Percentiles rank a stretch among this genome's conserved stretches.
Evolutionary conservation across 2,329 filamentous ascomycete species (phyloP).

Genomic region (Neocatenulostroma microsporum): DNA sequence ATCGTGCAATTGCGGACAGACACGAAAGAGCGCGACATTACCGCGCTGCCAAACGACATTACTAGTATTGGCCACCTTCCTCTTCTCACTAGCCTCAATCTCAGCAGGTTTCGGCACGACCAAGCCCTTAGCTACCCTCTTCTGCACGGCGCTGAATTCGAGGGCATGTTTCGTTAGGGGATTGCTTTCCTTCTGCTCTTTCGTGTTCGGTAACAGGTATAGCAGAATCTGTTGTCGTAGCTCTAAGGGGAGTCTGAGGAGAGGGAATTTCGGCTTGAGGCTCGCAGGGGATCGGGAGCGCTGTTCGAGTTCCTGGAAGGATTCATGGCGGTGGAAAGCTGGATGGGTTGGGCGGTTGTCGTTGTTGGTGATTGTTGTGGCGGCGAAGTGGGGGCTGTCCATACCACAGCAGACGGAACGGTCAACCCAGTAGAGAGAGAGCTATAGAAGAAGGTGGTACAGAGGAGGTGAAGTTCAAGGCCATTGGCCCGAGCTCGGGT

Average conservation of each 20-base stretch:
- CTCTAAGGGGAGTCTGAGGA: slow-evolving; percentile 37
- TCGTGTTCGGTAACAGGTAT: slow-evolving; percentile 37
- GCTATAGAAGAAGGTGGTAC: no score
- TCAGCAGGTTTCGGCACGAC: no score
- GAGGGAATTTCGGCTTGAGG: slow-evolving; percentile 23
- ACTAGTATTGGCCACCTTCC: no score
- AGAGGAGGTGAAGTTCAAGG: no score
- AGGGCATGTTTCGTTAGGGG: slow-evolving; percentile 21
- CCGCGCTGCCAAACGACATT: slow-evolving; percentile 38
- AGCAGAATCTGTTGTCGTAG: slow-evolving; percentile 37
- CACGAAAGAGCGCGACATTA: slow-evolving; percentile 32
- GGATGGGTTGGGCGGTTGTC: slow-evolving; percentile 5
- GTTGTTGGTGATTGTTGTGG: slow-evolving; percentile 16
- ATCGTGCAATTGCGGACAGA: slow-evolving; percentile 36
- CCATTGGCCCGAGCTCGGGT: no score
- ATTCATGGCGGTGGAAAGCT: slow-evolving; percentile 21
- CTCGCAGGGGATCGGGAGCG: slow-evolving; percentile 26
- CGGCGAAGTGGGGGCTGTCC: slow-evolving; percentile 21
- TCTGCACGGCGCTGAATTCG: slow-evolving; percentile 26
- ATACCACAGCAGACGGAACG: no score
- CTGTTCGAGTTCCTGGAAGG: slow-evolving; percentile 25
- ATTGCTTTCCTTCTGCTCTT: slow-evolving; percentile 18
- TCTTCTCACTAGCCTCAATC: no score
- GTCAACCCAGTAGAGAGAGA: no score
- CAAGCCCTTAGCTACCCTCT: slow-evolving; percentile 21